Evolutionary conservation across 192 early-diverging fungal species (phyloP), one percentile per base, ranked within the genome.

Genomic region (Backusella parvicylindrica): DNA sequence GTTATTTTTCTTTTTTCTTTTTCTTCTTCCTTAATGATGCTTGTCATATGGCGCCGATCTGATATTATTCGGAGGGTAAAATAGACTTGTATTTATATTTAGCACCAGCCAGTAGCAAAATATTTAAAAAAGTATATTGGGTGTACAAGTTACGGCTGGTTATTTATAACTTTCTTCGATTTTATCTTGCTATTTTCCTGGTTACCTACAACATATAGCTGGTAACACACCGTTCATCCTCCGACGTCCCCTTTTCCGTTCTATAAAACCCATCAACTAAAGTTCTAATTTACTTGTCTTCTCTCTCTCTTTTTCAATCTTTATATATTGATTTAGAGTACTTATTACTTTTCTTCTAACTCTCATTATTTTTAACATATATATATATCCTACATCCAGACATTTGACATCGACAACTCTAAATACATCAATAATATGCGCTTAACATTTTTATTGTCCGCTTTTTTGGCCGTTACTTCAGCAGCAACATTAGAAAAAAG

Each of bases 401-500:
- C 21, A 33, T 6, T 68, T 38, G 35, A 67, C 18, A 23, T 36
- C 35, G 38, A 47, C 15, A 26, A 64, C 31, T 66, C 15, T 63
- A 43, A 63, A 60, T 30, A 40, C 21, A 68, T 7, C 7, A 47
- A 43, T 13, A 43, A 40, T 21, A 66, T 71, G 69, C 68, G 50
- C 26, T 41, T 30, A 40, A 70, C 31, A 40, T 64, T 32, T 66
- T 33, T 76, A 65, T 12, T 74, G 12, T 66, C 73, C 33, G 32
- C 63, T 23, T 16, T 49, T n/a, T 49, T 56, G 32, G 64, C 43
- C 1, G 23, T 43, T 15, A 30, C 53, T 28, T 60, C 53, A 60
- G 37, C 65, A 32, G 73, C 73, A 32, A 37, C 65, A 64, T 72
- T 78, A 16, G 66, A 68, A 13, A 53, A 32, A 40, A 68, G 78